Base-by-base conservation (phyloP, 768 basidiomycete genomes). In the Agrocybe chaxingu region DNA sequence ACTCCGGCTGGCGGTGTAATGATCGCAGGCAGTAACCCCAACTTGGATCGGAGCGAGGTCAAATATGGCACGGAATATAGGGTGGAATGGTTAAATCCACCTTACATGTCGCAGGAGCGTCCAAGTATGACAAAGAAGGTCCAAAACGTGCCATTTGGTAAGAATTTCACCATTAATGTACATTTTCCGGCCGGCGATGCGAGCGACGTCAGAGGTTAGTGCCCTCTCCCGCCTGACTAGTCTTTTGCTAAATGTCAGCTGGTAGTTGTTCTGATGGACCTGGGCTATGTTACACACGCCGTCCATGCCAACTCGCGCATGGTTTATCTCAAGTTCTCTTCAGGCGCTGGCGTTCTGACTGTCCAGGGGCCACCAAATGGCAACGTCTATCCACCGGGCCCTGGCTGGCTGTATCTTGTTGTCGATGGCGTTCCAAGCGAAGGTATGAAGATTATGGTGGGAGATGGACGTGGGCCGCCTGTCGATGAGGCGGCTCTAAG, bases 21-120 rank as follows among this genome's bases (percentile, higher is more conserved):
- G 84, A 81, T 92, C 50, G 84, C 89, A 13, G 89, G 89, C 32
- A 89, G 88, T 52, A 92, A 90, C 60, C 90, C 90, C 19, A 92
- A 92, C 65, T 65, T 91, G 51, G 89, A 92, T 64, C 71, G 87
- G 46, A 89, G 84, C 57, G 85, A 82, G 57, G 58, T 80, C 37
- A 71, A 72, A 62, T 94, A 88, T 62, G 83, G 85, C 30, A 92
- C 92, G 12, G 91, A 96, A 65, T 96, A 95, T 64, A 77, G 92
- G 44, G 87, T 92, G 31, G 94, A 97, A 63, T 84, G 86, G 78
- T 74, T 96, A 56, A 77, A 76, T 47, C 95, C 96, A 0, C 86
- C 88, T 24, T 98, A 96, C 62, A 83, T 89, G 81, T 63, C 66
- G 19, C 67, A 66, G 57, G 61, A 75, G 9, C 77, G 92, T 32